A percentile compares a stretch with the other conserved stretches of the same genome.
Evolutionary conservation across 2,329 filamentous ascomycete genomes (phyloP).

Genomic region (Fusarium protoensiforme): DNA sequence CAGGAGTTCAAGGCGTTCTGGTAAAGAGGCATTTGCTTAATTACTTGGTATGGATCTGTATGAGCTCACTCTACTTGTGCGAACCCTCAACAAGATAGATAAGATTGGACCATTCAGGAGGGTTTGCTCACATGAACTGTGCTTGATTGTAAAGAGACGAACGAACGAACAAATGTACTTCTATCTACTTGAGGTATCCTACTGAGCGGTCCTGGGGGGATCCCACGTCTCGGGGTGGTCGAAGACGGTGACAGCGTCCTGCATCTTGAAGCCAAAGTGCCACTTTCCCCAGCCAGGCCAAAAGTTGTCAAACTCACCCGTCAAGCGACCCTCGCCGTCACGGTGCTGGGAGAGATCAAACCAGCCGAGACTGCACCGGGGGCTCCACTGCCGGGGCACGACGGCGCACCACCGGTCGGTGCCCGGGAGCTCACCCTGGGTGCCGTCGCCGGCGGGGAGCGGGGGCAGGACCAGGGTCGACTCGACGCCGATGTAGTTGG

Average conservation of each 20-base stretch:
- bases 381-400: constrained; percentile 45
- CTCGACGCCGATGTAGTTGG: constrained; percentile 55
- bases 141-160: neutral
- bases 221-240: constrained; percentile 44
- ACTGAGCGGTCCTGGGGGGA: constrained; percentile 39
- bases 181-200: neutral
- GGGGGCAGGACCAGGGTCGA: constrained; percentile 60
- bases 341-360: constrained; percentile 57
- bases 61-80: constrained; percentile 11
- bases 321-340: constrained; percentile 31
- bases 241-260: constrained; percentile 48
- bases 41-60: constrained; percentile 23
- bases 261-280: constrained; percentile 55
- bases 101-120: constrained; percentile 18
- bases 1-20: constrained; percentile 41
- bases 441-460: constrained; percentile 53
- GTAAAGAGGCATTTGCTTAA: constrained; percentile 32
- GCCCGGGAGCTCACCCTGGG: constrained; percentile 56
- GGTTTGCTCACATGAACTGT: neutral
- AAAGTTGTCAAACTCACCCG: constrained; percentile 52
- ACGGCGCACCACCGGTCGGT: constrained; percentile 59
- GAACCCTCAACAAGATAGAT: constrained; percentile 22
- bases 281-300: constrained; percentile 60
- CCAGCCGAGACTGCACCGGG: constrained; percentile 55
- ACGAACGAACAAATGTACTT: neutral